phyloP scores from a whole-genome alignment of 495 filamentous ascomycete species.

The Filosporella fistucella region DNA sequence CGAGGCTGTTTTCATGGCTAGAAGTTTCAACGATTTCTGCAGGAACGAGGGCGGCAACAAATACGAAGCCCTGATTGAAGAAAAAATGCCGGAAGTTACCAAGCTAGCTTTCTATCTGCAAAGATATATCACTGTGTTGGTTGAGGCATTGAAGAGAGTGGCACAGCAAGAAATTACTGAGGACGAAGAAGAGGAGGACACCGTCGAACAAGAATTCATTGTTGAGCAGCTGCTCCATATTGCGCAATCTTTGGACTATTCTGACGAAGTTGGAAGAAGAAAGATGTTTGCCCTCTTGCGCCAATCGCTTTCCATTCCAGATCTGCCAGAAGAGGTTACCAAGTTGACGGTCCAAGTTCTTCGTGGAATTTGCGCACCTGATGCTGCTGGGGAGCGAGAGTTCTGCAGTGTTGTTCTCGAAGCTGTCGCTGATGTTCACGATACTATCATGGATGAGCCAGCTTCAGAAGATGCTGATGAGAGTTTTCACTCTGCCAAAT shows the following conservation, averaged over 20 bases:
- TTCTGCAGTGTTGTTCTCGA: constrained; percentile 92
- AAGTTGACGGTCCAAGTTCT: constrained; percentile 82
- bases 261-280: constrained; percentile 87
- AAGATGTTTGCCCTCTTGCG: constrained; percentile 91
- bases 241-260: constrained; percentile 85
- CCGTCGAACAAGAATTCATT: constrained; percentile 84
- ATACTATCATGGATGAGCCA: constrained; percentile 67
- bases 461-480: constrained; percentile 60
- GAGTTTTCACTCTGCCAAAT: constrained; percentile 86
- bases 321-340: constrained; percentile 88
- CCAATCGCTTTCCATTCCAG: constrained; percentile 77
- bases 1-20: constrained; percentile 80
- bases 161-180: constrained; percentile 46
- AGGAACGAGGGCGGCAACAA: constrained; percentile 62
- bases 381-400: constrained; percentile 78
- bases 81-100: constrained; percentile 93
- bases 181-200: constrained; percentile 67
- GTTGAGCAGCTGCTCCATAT: constrained; percentile 94
- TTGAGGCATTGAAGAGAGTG: constrained; percentile 60
- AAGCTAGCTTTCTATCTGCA: constrained; percentile 80
- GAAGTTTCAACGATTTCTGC: constrained; percentile 94
- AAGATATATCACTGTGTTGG: constrained; percentile 69
- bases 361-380: constrained; percentile 71
- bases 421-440: constrained; percentile 92
- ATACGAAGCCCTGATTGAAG: constrained; percentile 69